phyloP scores from a whole-genome alignment of 2,329 filamentous ascomycete genomes.

The Colletotrichum sp. region DNA sequence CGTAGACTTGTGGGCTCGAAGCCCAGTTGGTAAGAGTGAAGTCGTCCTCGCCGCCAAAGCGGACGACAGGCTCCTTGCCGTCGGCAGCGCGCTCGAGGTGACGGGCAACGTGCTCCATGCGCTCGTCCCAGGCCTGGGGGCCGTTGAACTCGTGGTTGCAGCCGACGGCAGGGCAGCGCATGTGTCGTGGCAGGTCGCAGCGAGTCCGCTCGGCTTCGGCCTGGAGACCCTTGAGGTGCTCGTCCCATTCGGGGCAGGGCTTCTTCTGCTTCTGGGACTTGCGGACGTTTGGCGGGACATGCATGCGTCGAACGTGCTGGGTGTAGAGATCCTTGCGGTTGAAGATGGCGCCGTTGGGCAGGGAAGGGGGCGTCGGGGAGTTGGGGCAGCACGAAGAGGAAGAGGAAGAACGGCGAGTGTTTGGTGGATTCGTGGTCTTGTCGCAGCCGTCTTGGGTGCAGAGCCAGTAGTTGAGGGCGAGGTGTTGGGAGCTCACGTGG shows the following conservation, averaged over 20 bases:
- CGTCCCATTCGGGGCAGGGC: slow-evolving; percentile 49
- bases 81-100: slow-evolving; percentile 69
- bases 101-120: slow-evolving; percentile 86
- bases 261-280: slow-evolving; percentile 43
- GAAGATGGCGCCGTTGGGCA: slow-evolving; percentile 70
- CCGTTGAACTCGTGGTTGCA: slow-evolving; percentile 69
- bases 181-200: slow-evolving; percentile 64
- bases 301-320: slow-evolving; percentile 88
- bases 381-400: background rate
- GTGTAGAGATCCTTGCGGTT: slow-evolving; percentile 93
- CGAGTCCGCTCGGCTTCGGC: slow-evolving; percentile 63
- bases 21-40: slow-evolving; percentile 46
- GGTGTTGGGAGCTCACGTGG: slow-evolving; percentile 81
- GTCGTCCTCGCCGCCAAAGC: slow-evolving; percentile 45
- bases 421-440: slow-evolving; percentile 30
- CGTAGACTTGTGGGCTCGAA: slow-evolving; percentile 37
- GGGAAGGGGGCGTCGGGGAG: slow-evolving; percentile 22
- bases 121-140: slow-evolving; percentile 72
- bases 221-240: slow-evolving; percentile 61
- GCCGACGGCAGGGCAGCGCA: slow-evolving; percentile 64
- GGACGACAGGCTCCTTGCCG: slow-evolving; percentile 32
- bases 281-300: slow-evolving; percentile 57
- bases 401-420: slow-evolving; percentile 11
- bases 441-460: slow-evolving; percentile 71
- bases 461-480: slow-evolving; percentile 75